Evolutionary conservation across 495 filamentous ascomycete species (phyloP).

Genomic region (Glutinoglossum americanum): DNA sequence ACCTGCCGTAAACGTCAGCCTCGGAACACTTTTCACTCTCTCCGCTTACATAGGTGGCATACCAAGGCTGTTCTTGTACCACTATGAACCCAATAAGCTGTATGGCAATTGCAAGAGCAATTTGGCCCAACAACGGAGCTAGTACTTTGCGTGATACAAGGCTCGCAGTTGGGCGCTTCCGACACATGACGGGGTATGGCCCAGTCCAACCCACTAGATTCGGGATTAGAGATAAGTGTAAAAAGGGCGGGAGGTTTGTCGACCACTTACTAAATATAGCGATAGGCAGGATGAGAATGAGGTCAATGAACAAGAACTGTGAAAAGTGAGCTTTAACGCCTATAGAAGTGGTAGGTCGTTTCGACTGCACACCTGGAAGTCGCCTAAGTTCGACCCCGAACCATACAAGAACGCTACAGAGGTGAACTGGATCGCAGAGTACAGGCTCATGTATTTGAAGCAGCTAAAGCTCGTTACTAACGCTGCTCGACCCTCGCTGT

Average conservation of each 20-base stretch:
- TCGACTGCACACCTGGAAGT: slow-evolving; percentile 50
- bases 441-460: slow-evolving; percentile 99
- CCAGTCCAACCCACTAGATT: slow-evolving; percentile 81
- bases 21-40: background rate
- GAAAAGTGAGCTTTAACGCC: slow-evolving; percentile 8
- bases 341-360: background rate
- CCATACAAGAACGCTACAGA: slow-evolving; percentile 94
- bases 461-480: slow-evolving; percentile 97
- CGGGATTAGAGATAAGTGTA: slow-evolving; percentile 8
- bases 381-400: slow-evolving; percentile 84
- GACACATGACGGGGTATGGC: slow-evolving; percentile 53
- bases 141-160: slow-evolving; percentile 88
- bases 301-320: slow-evolving; percentile 82
- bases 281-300: slow-evolving; percentile 81
- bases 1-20: slow-evolving; percentile 26
- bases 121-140: slow-evolving; percentile 74
- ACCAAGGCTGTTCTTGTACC: slow-evolving; percentile 64
- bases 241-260: slow-evolving; percentile 1
- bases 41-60: slow-evolving; percentile 7
- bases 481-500: slow-evolving; percentile 74
- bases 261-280: slow-evolving; percentile 67
- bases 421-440: slow-evolving; percentile 98
- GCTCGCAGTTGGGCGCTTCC: slow-evolving; percentile 76
- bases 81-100: slow-evolving; percentile 51
- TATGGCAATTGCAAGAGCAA: slow-evolving; percentile 54